A percentile compares a stretch with the other conserved stretches of the same genome.
Evolutionary conservation across 352 stramenopile genomes (phyloP).

Genomic region (Phytophthora crassamura): DNA sequence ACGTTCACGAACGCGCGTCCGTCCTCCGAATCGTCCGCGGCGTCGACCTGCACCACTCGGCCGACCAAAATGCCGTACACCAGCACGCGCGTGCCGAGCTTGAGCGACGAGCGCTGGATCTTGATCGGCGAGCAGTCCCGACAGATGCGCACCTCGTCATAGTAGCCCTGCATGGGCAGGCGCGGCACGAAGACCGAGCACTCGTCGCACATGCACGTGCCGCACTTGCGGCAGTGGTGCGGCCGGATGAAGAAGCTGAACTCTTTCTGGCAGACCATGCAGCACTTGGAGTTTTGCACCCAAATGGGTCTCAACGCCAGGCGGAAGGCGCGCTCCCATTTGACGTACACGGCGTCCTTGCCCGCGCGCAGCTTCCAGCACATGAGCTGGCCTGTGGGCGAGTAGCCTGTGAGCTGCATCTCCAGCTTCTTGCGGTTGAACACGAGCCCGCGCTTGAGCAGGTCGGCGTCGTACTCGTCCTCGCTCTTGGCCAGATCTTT

Average conservation of each 20-base stretch:
- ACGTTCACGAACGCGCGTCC: conserved; percentile 69
- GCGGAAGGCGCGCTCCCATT: conserved; percentile 85
- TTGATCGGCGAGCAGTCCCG: conserved; percentile 79
- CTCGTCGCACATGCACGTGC: conserved; percentile 87
- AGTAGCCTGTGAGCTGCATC: conserved; percentile 86
- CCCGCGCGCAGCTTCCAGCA: conserved; percentile 81
- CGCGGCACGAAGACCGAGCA: conserved; percentile 81
- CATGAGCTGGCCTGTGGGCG: conserved; percentile 76
- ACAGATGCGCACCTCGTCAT: conserved; percentile 84
- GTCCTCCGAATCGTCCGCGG: conserved; percentile 62
- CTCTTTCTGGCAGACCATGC: conserved; percentile 76
- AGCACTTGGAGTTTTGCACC: conserved; percentile 78
- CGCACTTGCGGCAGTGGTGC: conserved; percentile 87
- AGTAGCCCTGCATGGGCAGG: conserved; percentile 85
- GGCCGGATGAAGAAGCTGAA: conserved; percentile 80
- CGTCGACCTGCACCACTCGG: conserved; percentile 68
- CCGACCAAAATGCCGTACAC: conserved; percentile 77
- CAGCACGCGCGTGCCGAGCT: conserved; percentile 74
- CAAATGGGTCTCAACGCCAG: conserved; percentile 80
- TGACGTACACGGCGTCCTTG: conserved; percentile 75
- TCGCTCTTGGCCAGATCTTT: conserved; percentile 72
- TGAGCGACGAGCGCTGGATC: conserved; percentile 72
- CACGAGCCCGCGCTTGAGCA: conserved; percentile 71
- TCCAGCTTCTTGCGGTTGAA: conserved; percentile 87
- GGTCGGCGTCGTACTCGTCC: conserved; percentile 73